Evolutionary conservation across 352 stramenopile species (phyloP).

Genomic region (Elongisporangium senticosum): DNA sequence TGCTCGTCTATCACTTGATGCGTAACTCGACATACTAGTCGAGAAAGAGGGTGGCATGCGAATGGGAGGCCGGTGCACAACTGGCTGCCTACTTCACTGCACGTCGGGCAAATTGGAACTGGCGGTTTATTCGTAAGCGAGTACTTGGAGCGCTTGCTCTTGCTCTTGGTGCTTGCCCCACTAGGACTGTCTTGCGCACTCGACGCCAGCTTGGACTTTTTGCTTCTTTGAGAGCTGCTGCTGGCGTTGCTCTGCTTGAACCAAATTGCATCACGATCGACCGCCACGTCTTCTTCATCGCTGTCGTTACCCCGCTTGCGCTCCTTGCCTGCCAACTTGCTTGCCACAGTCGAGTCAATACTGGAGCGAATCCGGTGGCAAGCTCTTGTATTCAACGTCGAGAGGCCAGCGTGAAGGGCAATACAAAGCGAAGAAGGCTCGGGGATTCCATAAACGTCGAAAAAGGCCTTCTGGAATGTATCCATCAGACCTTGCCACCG

Average conservation of each 20-base stretch:
- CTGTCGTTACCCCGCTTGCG: conserved; percentile 13
- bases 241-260: conserved; percentile 17
- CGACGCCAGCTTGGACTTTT: conserved; percentile 35
- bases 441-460: conserved; percentile 63
- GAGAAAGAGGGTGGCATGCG: conserved; percentile 77
- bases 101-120: conserved; percentile 67
- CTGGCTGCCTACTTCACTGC: conserved; percentile 62
- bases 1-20: conserved; percentile 81
- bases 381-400: conserved; percentile 67
- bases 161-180: conserved; percentile 15
- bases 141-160: conserved; percentile 17
- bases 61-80: conserved; percentile 57
- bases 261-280: conserved; percentile 2
- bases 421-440: conserved; percentile 60
- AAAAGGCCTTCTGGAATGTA: conserved; percentile 60
- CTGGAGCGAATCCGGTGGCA: conserved; percentile 40
- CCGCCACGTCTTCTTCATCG: conserved; percentile 8
- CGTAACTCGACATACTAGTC: conserved; percentile 75
- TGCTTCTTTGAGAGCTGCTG: conserved; percentile 22
- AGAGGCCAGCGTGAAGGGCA: conserved; percentile 58
- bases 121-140: conserved; percentile 5
- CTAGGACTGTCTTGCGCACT: background rate
- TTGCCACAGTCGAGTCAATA: conserved; percentile 23
- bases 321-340: conserved; percentile 18
- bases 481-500: conserved; percentile 51